phyloP scores from a whole-genome alignment of 495 filamentous ascomycete species.

The Penicillium herquei region DNA sequence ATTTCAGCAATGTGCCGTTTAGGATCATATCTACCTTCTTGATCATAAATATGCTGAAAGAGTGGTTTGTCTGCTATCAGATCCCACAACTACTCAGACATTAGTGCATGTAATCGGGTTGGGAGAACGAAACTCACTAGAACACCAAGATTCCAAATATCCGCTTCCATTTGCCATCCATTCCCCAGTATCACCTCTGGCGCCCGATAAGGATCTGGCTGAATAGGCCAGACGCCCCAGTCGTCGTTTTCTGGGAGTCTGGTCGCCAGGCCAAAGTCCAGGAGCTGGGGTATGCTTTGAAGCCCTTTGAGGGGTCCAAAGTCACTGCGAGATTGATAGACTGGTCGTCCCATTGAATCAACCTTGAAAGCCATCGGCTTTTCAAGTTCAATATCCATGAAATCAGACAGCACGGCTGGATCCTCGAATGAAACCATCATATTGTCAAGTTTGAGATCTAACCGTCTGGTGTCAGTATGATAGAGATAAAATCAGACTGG shows the following conservation, averaged over 20 bases:
- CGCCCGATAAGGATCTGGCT: slow-evolving; percentile 45
- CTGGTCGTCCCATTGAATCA: slow-evolving; percentile 26
- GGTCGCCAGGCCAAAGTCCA: slow-evolving; percentile 85
- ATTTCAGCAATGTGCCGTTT: slow-evolving; percentile 46
- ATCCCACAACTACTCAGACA: slow-evolving; percentile 46
- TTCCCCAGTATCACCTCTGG: slow-evolving; percentile 48
- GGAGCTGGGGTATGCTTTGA: slow-evolving; percentile 61
- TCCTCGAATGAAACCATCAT: slow-evolving; percentile 48
- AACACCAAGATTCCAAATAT: slow-evolving; percentile 51
- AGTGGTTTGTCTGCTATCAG: slow-evolving; percentile 48
- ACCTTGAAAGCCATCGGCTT: too few relatives aligned
- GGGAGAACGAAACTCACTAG: slow-evolving; percentile 38
- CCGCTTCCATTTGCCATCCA: slow-evolving; percentile 39
- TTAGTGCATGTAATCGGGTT: slow-evolving; percentile 24
- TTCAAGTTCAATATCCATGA: slow-evolving; percentile 34
- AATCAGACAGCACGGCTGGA: slow-evolving; percentile 38
- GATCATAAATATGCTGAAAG: slow-evolving; percentile 38
- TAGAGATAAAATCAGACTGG: slow-evolving; percentile 6
- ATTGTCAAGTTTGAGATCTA: slow-evolving; percentile 50
- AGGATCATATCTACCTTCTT: slow-evolving; percentile 32
- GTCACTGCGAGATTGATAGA: slow-evolving; percentile 42
- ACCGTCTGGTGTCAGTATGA: slow-evolving; percentile 22
- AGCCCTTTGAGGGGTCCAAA: slow-evolving; percentile 38
- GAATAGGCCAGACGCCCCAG: slow-evolving; percentile 41
- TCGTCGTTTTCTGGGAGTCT: slow-evolving; percentile 46